Evolutionary conservation across 345 rosid genomes (phyloP), one percentile per base, ranked within the genome.

Genomic region (Camelina neglecta): DNA sequence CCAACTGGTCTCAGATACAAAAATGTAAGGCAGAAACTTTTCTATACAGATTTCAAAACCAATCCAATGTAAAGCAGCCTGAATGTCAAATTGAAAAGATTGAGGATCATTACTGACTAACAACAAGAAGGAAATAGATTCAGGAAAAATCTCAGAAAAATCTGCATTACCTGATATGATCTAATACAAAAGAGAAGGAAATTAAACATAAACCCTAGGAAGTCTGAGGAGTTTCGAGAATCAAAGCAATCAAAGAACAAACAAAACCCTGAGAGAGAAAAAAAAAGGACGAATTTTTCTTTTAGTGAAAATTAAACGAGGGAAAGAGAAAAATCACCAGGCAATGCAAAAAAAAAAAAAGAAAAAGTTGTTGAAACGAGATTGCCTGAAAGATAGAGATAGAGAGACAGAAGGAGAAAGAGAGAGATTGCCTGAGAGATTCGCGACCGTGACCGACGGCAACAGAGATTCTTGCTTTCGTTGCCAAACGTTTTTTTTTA

Each of bases 391-490:
- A 47, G 50, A 33, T 6, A 33, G 35, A 33, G 7, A 33, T 1
- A 33, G 38, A 51, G 60, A 51, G 60, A 58, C 12, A 31, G 2
- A 63, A 3, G 11, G 26, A 65, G 24, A 45, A 11, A 64, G 38
- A 42, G 58, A 74, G 65, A 66, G 18, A 18, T 58, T 47, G 60
- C 67, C 73, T 38, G 62, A 51, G 79, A 58, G 74, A 67, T 75
- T 75, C 79, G 68, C 61, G 54, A 61, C 57, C 63, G 73, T 13
- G 15, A 53, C 38, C 49, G 42, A 29, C 63, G 79, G 74, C 18
- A 61, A 54, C 59, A 69, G 74, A 76, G 74, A 76, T 61, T 76
- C 70, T 76, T 69, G 80, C 65, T 76, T 61, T 68, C 58, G 33
- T 66, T 66, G 49, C 16, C 39, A n/a, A 72, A 49, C 23, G n/a